Evolutionary conservation across 2,329 filamentous ascomycete genomes (phyloP).

Genomic region (Penicillium sp.): DNA sequence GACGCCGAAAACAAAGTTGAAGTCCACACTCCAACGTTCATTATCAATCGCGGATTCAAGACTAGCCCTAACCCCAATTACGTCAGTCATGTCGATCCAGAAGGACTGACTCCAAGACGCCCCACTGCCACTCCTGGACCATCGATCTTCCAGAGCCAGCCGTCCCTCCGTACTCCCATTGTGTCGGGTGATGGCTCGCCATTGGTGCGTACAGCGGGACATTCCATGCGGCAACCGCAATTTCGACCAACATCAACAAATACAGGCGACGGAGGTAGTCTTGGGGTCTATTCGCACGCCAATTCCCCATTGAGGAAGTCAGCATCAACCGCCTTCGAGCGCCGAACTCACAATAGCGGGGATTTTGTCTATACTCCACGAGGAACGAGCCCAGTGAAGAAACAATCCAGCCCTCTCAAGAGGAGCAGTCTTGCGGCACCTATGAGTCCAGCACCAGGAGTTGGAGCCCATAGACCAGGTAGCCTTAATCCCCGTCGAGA

Average conservation of each 20-base stretch:
- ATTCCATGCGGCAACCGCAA: conserved; percentile 56
- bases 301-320: conserved; percentile 83
- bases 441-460: conserved; percentile 29
- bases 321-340: conserved; percentile 57
- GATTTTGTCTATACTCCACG: conserved; percentile 39
- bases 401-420: conserved; percentile 45
- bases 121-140: conserved; percentile 47
- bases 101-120: conserved; percentile 48
- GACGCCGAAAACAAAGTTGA: conserved; percentile 57
- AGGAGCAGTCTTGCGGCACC: conserved; percentile 41
- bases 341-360: conserved; percentile 40
- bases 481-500: conserved; percentile 31
- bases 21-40: conserved; percentile 61
- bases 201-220: conserved; percentile 39
- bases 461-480: conserved; percentile 35
- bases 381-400: conserved; percentile 38
- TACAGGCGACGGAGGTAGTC: conserved; percentile 68
- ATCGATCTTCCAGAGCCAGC: conserved; percentile 29
- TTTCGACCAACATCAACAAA: conserved; percentile 47
- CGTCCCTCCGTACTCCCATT: conserved; percentile 40
- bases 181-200: conserved; percentile 52
- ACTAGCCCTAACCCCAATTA: conserved; percentile 85
- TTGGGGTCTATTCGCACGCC: conserved; percentile 77
- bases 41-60: conserved; percentile 73
- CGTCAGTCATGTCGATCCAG: conserved; percentile 68